Percentiles rank a stretch among this genome's conserved stretches.
These are phyloP conservation scores for Lachancea dasiensis DNA, from an alignment of 805 yeast species.

Conservation along the genomic window DNA sequence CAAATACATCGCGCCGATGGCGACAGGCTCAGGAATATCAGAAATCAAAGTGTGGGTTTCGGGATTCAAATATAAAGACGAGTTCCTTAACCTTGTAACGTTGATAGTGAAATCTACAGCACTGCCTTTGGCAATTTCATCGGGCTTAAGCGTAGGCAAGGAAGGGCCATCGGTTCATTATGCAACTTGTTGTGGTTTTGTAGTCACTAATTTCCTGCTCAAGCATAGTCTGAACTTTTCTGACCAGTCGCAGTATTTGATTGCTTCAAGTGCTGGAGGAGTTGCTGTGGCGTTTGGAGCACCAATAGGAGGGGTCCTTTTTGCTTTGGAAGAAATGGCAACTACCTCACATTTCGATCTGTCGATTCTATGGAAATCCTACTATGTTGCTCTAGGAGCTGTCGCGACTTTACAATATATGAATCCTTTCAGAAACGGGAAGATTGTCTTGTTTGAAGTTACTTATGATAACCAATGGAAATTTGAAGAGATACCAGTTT, in stretches of 20 bases:
- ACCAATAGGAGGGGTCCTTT: conserved; percentile 94
- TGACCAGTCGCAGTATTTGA: conserved; percentile 39
- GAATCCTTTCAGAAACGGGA: conserved; percentile 93
- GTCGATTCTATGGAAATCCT: conserved; percentile 83
- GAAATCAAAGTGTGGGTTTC: conserved; percentile 93
- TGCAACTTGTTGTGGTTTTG: conserved; percentile 92
- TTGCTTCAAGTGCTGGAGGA: conserved; percentile 96
- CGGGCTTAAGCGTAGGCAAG: conserved; percentile 91
- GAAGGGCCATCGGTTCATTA: conserved; percentile 99
- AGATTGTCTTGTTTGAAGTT: conserved; percentile 89
- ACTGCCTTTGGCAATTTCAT: conserved; percentile 83
- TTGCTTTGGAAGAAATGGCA: conserved; percentile 82
- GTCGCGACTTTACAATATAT: conserved; percentile 72
- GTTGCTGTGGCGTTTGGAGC: conserved; percentile 98
- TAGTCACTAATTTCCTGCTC: conserved; percentile 52
- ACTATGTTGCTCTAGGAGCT: conserved; percentile 85
- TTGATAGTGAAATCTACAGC: conserved; percentile 70
- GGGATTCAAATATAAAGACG: conserved; percentile 70
- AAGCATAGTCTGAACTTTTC: conserved; percentile 32
- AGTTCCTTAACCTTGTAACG: conserved; percentile 70
- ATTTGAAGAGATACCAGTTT: conserved; percentile 75
- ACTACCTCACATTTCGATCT: conserved; percentile 63
- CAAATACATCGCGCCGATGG: conserved; percentile 68
- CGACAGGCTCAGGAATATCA: conserved; percentile 96
- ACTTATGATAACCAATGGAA: conserved; percentile 83